Base-by-base conservation (phyloP, 2,329 filamentous ascomycete genomes). In the Arthrobotrys sphaeroides region DNA sequence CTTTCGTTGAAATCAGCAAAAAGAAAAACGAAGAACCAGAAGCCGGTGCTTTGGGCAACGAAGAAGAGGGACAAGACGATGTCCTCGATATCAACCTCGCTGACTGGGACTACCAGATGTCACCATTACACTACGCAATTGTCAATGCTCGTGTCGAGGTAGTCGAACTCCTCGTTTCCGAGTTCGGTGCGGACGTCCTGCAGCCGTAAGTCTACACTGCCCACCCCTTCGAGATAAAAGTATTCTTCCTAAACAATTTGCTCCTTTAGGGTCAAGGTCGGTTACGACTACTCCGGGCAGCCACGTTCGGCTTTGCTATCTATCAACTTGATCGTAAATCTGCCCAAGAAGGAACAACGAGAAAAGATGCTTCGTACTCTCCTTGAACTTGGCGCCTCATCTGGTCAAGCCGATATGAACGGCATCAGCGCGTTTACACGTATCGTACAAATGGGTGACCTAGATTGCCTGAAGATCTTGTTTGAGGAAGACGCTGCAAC, bases 101-200 rank as follows among this genome's bases (percentile, higher is more conserved):
- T n/a, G 88, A 91, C 0, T 96, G 93, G 93, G 92, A 96, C 79
- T 77, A 79, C 40, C 68, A 73, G 13, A 79, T 80, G 78, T 69
- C 78, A 10, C 88, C 93, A 0, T 85, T 96, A 3, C 93, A 96
- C 81, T 85, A 93, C 26, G 93, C 93, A 5, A 93, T 96, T 74
- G 81, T 91, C 0, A 87, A 88, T 73, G 92, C 91, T 0, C 89
- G 94, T 78, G 84, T 87, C 24, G 86, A 90, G 2, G 87, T 89
- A 9, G 91, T 94, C 12, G 87, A 89, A 69, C 82, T 88, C 22
- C 86, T 96, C 47, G 86, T 86, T 0, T 80, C 83, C 72, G 84
- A 90, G 77, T 95, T 92, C 79, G 93, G 91, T 5, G 91, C 92
- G 3, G 92, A 96, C 81, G 86, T 90, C 0, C 84, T 94, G 13